Conservation (phyloP, 345 rosid species). For the Punica granatum region DNA sequence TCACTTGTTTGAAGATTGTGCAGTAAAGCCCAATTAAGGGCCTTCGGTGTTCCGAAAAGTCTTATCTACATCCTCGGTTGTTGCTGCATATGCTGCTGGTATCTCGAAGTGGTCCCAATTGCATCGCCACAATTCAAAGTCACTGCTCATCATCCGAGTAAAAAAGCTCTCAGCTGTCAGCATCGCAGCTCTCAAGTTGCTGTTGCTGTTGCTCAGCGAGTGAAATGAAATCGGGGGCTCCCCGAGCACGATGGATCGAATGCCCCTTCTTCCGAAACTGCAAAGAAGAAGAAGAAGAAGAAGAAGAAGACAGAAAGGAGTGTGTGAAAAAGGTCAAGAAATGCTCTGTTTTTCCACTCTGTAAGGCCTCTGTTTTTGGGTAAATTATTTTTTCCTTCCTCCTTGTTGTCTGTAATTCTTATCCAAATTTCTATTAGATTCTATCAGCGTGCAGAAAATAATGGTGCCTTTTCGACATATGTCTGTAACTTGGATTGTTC, state of each 20-base stretch:
- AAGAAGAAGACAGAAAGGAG: neutral
- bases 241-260: neutral
- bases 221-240: neutral
- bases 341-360: neutral
- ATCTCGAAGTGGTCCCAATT: slow-evolving; percentile 8
- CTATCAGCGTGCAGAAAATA: slow-evolving; percentile 12
- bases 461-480: slow-evolving; percentile 6
- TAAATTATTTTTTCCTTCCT: neutral
- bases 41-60: neutral
- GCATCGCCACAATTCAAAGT: neutral
- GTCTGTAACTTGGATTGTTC: slow-evolving; percentile 9
- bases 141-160: neutral
- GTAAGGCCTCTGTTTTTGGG: slow-evolving; percentile 4
- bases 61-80: neutral
- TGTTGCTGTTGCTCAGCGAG: neutral
- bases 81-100: slow-evolving; percentile 7
- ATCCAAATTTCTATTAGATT: slow-evolving; percentile 10
- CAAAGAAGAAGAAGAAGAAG: neutral
- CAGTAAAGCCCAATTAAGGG: neutral
- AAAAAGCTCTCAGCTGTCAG: slow-evolving; percentile 1
- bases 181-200: neutral
- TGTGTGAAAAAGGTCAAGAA: slow-evolving; percentile 1
- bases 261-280: neutral
- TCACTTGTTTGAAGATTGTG: slow-evolving; percentile 9
- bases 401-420: slow-evolving; percentile 4